Evolutionary conservation across 345 rosid species (phyloP), one percentile per base, ranked within the genome.

Genomic region (Boechera divaricarpa): DNA sequence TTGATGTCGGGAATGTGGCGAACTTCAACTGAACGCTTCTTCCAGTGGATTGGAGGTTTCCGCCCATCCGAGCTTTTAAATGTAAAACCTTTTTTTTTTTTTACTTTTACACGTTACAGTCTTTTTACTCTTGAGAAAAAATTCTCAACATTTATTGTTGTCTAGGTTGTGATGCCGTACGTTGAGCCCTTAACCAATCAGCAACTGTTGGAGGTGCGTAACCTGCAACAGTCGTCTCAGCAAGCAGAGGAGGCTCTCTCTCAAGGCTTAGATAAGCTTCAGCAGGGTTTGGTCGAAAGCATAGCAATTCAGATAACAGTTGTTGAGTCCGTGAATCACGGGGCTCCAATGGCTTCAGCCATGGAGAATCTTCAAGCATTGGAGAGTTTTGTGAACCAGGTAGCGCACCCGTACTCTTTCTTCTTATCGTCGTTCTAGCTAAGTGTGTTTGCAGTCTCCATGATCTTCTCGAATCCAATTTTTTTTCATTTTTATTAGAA

Each of bases 211-310:
- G 87, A 77, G 32, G 79, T 92, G 51, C 51, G 74, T 41, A 90
- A 86, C 82, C 94, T 95, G 24, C 81, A 81, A 33, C 97, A 85
- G 48, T 95, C 90, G n/a, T 90, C 89, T 82, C 93, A 84, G 86
- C 98, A 95, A 82, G 99, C 97, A 4, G 97, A 94, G 81, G 97
- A 94, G 44, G 98, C 98, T 53, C 87, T 89, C 45, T 84, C 91
- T 18, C 88, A 86, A 83, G 94, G 91, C 62, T 78, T 89, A 67
- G 94, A 89, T 64, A 86, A 86, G 82, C 90, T 89, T 65, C 91
- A 89, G 77, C 91, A 87, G 69, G 82, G 85, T 33, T 79, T 92
- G 66, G 80, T 84, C 5, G 88, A 85, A 68, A 83, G 85, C 79
- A 75, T 95, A 9, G 87, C 84, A 5, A 39, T 72, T 10, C 84